Evolutionary conservation across 2,329 filamentous ascomycete genomes (phyloP).

Genomic region (Phaeosphaeriaceae sp.): DNA sequence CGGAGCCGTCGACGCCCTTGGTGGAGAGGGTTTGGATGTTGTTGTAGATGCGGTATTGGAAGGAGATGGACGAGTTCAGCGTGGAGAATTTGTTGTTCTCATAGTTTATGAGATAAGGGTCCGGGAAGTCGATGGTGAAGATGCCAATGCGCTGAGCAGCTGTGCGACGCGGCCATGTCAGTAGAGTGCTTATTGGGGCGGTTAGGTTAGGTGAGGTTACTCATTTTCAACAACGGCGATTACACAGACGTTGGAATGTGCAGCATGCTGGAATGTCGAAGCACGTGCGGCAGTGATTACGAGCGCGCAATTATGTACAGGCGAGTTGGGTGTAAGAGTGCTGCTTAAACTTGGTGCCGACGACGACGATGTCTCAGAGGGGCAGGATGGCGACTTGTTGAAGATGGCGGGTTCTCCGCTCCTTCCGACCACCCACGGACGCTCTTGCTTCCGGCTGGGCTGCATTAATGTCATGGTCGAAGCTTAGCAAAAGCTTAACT

Average conservation of each 20-base stretch:
- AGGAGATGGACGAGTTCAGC: conserved; percentile 42
- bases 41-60: conserved; percentile 47
- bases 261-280: conserved; percentile 3
- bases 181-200: background rate
- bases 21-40: conserved; percentile 81
- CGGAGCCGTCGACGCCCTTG: conserved; percentile 68
- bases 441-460: conserved; percentile 6
- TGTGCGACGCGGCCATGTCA: conserved; percentile 17
- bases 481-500: conserved; percentile 28
- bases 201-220: conserved; percentile 47
- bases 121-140: conserved; percentile 48
- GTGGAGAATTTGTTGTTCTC: conserved; percentile 42
- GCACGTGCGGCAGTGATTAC: background rate
- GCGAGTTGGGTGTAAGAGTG: conserved; percentile 13
- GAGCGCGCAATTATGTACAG: background rate
- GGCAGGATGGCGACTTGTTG: conserved; percentile 3
- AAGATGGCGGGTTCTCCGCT: conserved; percentile 29
- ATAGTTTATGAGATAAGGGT: conserved; percentile 36
- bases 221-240: conserved; percentile 42
- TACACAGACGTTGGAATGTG: background rate
- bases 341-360: no score
- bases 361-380: background rate
- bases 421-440: background rate
- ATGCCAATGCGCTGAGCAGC: conserved; percentile 45
- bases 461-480: conserved; percentile 33